A percentile compares a stretch with the other conserved stretches of the same genome.
These are phyloP conservation scores for Tetradesmus lagerheimii DNA, from an alignment of 139 green algal genomes.

Conservation along the genomic window DNA sequence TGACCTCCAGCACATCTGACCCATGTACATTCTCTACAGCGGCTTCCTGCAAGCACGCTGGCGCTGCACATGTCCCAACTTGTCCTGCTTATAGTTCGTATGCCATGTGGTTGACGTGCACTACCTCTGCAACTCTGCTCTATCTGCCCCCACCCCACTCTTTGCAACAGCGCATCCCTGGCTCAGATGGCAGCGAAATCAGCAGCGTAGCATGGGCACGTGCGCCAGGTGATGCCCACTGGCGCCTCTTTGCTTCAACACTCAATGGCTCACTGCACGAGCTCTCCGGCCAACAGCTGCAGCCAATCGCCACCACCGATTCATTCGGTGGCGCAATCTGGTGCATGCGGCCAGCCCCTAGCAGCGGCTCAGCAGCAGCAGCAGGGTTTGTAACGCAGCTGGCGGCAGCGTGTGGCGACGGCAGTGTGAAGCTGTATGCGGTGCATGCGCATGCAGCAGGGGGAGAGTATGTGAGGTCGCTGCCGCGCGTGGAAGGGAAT, in stretches of 20 bases:
- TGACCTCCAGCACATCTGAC: background rate
- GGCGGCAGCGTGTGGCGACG: slow-evolving; percentile 94
- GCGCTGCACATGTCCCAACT: background rate
- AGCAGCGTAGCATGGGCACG: slow-evolving; percentile 78
- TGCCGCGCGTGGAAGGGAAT: slow-evolving; percentile 73
- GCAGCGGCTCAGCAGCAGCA: background rate
- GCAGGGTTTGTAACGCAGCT: slow-evolving; percentile 52
- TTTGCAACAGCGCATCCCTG: slow-evolving; percentile 82
- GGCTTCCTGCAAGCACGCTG: background rate
- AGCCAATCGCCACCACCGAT: slow-evolving; percentile 53
- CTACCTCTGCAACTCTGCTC: too few species aligned
- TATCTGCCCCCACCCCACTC: background rate
- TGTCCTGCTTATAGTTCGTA: background rate
- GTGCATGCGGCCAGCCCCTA: slow-evolving; percentile 75
- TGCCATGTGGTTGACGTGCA: too few species aligned
- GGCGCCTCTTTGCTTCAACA: slow-evolving; percentile 77
- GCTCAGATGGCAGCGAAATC: slow-evolving; percentile 65
- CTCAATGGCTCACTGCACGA: slow-evolving; percentile 86
- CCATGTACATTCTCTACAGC: background rate
- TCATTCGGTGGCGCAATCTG: slow-evolving; percentile 91
- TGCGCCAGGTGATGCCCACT: slow-evolving; percentile 55
- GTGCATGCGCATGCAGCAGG: slow-evolving; percentile 70
- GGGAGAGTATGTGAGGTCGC: slow-evolving; percentile 62
- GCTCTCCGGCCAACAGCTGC: slow-evolving; percentile 57
- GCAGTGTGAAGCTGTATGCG: slow-evolving; percentile 83